Base-by-base conservation (phyloP, 805 yeast genomes). In the Yarrowia osloensis region DNA sequence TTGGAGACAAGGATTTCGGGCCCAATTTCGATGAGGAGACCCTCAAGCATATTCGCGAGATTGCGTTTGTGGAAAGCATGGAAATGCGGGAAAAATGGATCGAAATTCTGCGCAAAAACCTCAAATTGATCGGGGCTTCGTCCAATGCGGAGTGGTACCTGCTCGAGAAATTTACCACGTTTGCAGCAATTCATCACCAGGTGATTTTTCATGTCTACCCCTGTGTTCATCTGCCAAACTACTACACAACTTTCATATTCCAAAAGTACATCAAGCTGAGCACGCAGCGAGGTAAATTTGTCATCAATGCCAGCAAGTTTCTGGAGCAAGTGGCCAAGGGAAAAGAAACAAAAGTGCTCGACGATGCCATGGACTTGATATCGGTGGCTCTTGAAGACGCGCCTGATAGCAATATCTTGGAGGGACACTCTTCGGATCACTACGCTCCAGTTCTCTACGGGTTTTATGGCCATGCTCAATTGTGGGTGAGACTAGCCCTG, bases 401-500 rank as follows among this genome's bases (percentile, higher is more conserved):
- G 1, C 46, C 46, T 3, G 46, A 40, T 21, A 8, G 26, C 4
- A 17, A 3, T 11, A 9, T 40, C 26, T 5, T 21, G 17, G 24
- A 4, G 13, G 17, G 17, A 21, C 12, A 7, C 4, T 1, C 24
- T 9, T 7, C 13, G 11, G 5, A 19, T 4, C 17, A 13, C 5
- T 40, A 40, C 15, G 19, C 31, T 8, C 50, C n/a, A 8, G 33
- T 50, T 15, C 33, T 55, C 8, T 39, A 19, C 15, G n/a, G 21
- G 19, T 57, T 57, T 13, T 57, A 57, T 15, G 49, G 37, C 2
- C 63, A 57, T 57, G 63, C 63, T 15, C 33, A 26, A 12, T 9
- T 57, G 28, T 57, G 63, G 63, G n/a, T 57, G 26, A 39, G 28
- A n/a, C n/a, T 57, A 19, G 33, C 46, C 5, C 19, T 54, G 24